Base-by-base conservation (phyloP, 108 stramenopile species). In the Fragilariopsis cylindrus region DNA sequence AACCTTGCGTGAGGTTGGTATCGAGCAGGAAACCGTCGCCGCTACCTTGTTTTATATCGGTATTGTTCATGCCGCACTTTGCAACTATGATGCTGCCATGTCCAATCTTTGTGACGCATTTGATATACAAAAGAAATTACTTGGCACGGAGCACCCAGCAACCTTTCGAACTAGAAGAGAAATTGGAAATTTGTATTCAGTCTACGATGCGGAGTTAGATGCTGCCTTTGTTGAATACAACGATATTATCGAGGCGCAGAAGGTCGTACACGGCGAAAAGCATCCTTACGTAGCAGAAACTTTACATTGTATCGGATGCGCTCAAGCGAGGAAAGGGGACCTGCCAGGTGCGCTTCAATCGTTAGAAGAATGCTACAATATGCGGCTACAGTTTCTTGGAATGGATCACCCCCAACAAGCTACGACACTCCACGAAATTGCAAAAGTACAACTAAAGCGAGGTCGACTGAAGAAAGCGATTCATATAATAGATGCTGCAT, bases 221-320 rank as follows among this genome's bases (percentile, higher is more conserved):
- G 39, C 71, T 43, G 90, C 88, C 6, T 69, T 87, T 42, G 74
- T 65, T 6, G 80, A 82, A 50, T 81, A 84, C 56, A 57, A 71
- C 16, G 65, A 74, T 69, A 75, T 91, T 44, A 76, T 83, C 7
- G 77, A 78, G 3, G 74, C 71, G 16, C 90, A 91, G 67, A 77
- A 73, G 19, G 50, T 66, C 12, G 69, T 89, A 60, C 85, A 87
- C 72, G 87, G 88, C 9, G 62, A 76, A 39, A 86, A 71, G 49
- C 88, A 89, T 63, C 90, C 90, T 11, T 77, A 78, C 42, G 78
- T 88, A 16, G 87, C 88, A 4, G 88, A 87, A 68, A 91, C 88
- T 1, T 69, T 87, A 15, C 82, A 83, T 49, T 78, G 69, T 49
- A 82, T 91, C 63, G 90, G 88, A 18, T 77, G 77, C 54, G 81